These are phyloP conservation scores for Colletotrichum salicis DNA, from an alignment of 2,329 filamentous ascomycete species.

Conservation along the genomic window DNA sequence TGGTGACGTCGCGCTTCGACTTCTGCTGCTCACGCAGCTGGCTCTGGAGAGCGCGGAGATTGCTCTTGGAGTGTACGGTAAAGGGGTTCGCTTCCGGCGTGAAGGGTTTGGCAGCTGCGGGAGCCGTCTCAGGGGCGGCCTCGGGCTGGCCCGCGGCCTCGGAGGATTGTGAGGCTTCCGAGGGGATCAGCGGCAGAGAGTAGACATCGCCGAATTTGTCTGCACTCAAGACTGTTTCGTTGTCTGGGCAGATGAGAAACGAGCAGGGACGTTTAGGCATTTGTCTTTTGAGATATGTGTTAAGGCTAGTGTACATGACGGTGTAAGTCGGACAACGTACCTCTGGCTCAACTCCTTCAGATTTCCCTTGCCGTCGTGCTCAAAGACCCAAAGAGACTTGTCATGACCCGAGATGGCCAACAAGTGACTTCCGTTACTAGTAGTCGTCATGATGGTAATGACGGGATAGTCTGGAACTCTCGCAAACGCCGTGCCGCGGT, in stretches of 20 bases:
- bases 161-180: conserved; percentile 33
- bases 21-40: conserved; percentile 53
- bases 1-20: conserved; percentile 42
- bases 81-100: conserved; percentile 65
- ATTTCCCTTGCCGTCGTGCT: conserved; percentile 68
- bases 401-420: conserved; percentile 89
- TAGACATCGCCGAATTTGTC: conserved; percentile 99
- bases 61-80: conserved; percentile 73
- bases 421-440: conserved; percentile 73
- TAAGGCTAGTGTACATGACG: conserved; percentile 41
- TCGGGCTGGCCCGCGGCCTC: conserved; percentile 38
- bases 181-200: conserved; percentile 76
- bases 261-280: conserved; percentile 93
- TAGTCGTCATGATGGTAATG: conserved; percentile 75
- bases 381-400: conserved; percentile 88
- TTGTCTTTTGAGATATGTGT: conserved; percentile 58
- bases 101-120: conserved; percentile 46
- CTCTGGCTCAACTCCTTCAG: conserved; percentile 78
- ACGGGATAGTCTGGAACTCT: conserved; percentile 66
- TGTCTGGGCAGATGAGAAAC: conserved; percentile 75
- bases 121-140: conserved; percentile 9
- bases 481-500: conserved; percentile 41
- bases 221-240: conserved; percentile 78
- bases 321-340: conserved; percentile 53
- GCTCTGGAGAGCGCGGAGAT: conserved; percentile 68